Base-by-base conservation (phyloP, 2,329 filamentous ascomycete species). In the Cryphonectria radicalis region DNA sequence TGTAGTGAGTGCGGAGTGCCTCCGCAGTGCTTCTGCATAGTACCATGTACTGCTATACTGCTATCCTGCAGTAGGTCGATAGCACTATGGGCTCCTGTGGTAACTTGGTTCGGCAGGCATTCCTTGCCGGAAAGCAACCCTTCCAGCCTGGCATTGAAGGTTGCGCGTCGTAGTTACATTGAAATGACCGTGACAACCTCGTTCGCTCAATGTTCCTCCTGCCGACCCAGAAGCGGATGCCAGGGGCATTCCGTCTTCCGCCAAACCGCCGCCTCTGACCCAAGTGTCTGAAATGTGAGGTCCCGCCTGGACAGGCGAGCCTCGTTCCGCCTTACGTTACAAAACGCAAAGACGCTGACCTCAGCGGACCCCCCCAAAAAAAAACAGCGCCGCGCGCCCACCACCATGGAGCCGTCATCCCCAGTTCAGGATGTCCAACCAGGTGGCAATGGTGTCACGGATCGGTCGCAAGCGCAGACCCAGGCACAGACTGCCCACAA, bases 401-500 rank as follows among this genome's bases (percentile, higher is more conserved):
- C 64, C 67, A 70, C 63, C 68, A 73, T 73, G 72, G 72, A 73
- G 43, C 63, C 69, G 46, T 40, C 67, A 8, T 40, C 69, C 28
- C 53, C 69, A 13, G 65, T 17, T 25, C 71, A 66, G 63, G 69
- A 73, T 60, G 62, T 63, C 63, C 42, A 69, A 46, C 69, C 43
- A 35, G 69, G 53, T 59, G 69, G 60, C 65, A 37, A 22, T 42
- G 57, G 69, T 68, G 63, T 25, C 32, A 25, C 40, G 19, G 32
- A 43, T 43, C 19, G 28, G 59, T 42, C 63, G 35, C 69, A 50
- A 17, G 19, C 40, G 66, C 63, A 72, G 62, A 57, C 40, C 57
- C 60, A 68, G 57, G 55, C 42, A 17, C 70, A 66, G 66, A 25
- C 59, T 66, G 40, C 40, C 68, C 65, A 73, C 71, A 78, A 89